Evolutionary conservation across 345 rosid species (phyloP), one percentile per base, ranked within the genome.

Genomic region (Hypericum androsaemum): DNA sequence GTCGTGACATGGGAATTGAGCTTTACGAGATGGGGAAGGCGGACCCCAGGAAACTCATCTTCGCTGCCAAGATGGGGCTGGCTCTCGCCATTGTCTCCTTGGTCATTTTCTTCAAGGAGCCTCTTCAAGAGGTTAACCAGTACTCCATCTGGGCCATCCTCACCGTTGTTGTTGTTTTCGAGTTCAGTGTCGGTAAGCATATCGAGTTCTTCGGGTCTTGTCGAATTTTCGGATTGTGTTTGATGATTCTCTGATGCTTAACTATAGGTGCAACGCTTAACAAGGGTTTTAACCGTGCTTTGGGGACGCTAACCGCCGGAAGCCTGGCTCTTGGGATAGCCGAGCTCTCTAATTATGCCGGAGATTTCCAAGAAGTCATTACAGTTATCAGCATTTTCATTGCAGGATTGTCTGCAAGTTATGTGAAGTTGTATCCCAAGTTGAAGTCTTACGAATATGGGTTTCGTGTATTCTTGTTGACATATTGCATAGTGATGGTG

Each of bases 251-350:
- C 41, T 5, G 32, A 22, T 44, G 14, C 40, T 17, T 16, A 1
- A 28, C 12, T 60, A 1, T 10, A 88, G 97, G 97, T 22, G 94
- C 94, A 59, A 89, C 97, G 6, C 83, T 89, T 50, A 82, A 58
- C 45, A 89, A 85, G 66, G 97, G 97, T 36, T 85, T 89, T 62
- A 86, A 89, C 71, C 80, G 97, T 36, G 97, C 86, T 6, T 5
- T 89, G 39, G 97, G 97, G 12, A 89, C 97, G 49, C 41, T 89
- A 7, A 79, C 88, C n/a, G 97, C 95, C 7, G 97, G 88, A 49
- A 79, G 73, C 12, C 79, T 89, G 43, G 83, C 95, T 56, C 78
- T 89, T 38, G 89, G 89, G 54, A 73, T 85, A 6, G 89, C 97
- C 0, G 83, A 79, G 67, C 56, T 88, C 39, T 67, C 83, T 16